Base-by-base conservation (phyloP, 2,329 filamentous ascomycete genomes). In the Metarhizium guizhouense region DNA sequence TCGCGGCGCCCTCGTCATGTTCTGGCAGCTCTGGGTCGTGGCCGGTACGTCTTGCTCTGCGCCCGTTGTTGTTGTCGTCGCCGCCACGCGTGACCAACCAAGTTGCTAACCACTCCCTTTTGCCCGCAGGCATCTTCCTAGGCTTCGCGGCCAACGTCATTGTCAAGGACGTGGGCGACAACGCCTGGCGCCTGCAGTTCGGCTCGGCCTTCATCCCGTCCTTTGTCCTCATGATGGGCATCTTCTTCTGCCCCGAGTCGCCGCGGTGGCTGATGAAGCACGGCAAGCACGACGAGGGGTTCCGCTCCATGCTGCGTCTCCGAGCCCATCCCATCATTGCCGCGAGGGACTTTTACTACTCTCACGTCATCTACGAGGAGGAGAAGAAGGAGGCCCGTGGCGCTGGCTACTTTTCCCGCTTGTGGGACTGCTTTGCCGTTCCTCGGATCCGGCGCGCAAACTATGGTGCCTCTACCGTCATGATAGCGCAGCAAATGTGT, bases 1-100 rank as follows among this genome's bases (percentile, higher is more conserved):
- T 52, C 80, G 86, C 60, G 86, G 87, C 59, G 87, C 85, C 11
- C 74, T 93, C 3, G 87, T 91, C 61, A 92, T 93, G 87, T 85
- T 84, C 60, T 93, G 88, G 87, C 78, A 70, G 58, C 63, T 71
- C 8, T 71, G 68, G 65, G 66, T 70, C 50, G 65, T 62, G 25
- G 51, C 54, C 4, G 63, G 55, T 63, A 47, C 54, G 61, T 34
- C 29, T 25, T 36, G 20, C 25, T 25, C 25, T 25, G 25, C 25
- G 25, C 25, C 4, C 25, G 25, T 25, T 4, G 25, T 25, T 25
- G 25, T 25, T 25, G 25, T 25, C 20, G 20, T 20, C 25, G 29
- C n/a, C 11, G 29, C 6, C 2, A 42, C 32, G 5, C 18, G 50
- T 29, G 10, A 6, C 34, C 20, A 6, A 38, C 50, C 29, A 38